Evolutionary conservation across 306 rosid species (phyloP), one percentile per base, ranked within the genome.

Genomic region (Trichosanthes truncata): DNA sequence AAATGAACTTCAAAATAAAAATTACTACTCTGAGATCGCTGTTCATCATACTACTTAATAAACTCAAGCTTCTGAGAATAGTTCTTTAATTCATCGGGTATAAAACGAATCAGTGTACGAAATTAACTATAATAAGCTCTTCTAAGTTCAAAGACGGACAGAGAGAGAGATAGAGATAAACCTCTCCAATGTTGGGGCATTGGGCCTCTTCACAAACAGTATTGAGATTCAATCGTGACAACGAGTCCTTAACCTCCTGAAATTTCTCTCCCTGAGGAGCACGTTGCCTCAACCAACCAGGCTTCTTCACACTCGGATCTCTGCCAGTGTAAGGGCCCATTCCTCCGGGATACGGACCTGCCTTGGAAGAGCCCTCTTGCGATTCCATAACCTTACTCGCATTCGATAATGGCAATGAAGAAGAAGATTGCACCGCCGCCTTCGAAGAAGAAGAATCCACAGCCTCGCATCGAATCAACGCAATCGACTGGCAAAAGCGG

Each of bases 151-250:
- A 29, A 61, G 75, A 10, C 1, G 4, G 9, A 12, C 4, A 61
- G 0, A 60, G 74, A 40, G 12, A 60, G 36, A 68, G 33, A 29
- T 1, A 33, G 40, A 82, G 75, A 65, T 45, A 75, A 73, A 88
- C 88, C 91, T 93, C 97, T 45, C 98, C 97, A 26, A 93, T 93
- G 88, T 93, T 93, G n/a, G 98, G 98, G 83, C 98, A 93, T 71
- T 93, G 98, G 2, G 98, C 98, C 77, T 93, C 98, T 81, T 93
- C 95, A 77, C 98, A 93, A 12, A 93, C 98, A 23, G 98, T 93
- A 88, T 93, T 89, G 75, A 93, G 95, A 23, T 90, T 91, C 91
- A 89, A 85, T 60, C 88, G 89, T 6, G 97, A 90, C 56, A 93
- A 84, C 0, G 97, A 86, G 21, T 68, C 84, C 85, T 90, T 91